These are phyloP conservation scores for Closterium sp. DNA, from an alignment of 139 green algal genomes.

Conservation along the genomic window DNA sequence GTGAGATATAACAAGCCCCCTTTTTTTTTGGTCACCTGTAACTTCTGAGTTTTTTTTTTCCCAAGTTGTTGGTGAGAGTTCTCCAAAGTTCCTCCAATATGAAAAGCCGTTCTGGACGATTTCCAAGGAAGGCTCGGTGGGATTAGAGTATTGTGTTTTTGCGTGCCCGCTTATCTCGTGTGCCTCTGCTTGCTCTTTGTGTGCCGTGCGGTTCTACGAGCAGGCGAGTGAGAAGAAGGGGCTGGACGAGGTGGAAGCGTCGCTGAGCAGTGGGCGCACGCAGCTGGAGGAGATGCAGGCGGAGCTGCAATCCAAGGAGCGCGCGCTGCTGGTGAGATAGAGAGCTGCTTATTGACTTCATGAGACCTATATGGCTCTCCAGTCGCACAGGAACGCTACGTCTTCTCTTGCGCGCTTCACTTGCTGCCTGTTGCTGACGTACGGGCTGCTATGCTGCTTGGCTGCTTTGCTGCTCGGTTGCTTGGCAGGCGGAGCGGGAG, in stretches of 20 bases:
- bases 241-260: neutral
- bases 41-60: too few species aligned
- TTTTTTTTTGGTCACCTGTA: too few species aligned
- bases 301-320: neutral
- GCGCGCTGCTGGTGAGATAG: neutral
- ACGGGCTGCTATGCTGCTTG: too few species aligned
- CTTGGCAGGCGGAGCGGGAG: neutral
- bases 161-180: too few species aligned
- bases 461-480: neutral
- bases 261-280: neutral
- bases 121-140: too few species aligned
- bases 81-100: too few species aligned
- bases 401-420: neutral
- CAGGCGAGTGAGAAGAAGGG: neutral
- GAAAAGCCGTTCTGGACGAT: too few species aligned
- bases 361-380: too few species aligned
- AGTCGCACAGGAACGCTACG: too few species aligned
- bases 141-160: too few species aligned
- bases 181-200: neutral
- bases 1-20: neutral
- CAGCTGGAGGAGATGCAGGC: neutral
- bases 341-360: neutral
- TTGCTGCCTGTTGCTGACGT: neutral
- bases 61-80: too few species aligned
- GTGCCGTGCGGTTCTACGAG: neutral